Percentiles rank a stretch among this genome's conserved stretches.
Conservation (phyloP, 345 rosid genomes). For the Ceriops tagal region DNA sequence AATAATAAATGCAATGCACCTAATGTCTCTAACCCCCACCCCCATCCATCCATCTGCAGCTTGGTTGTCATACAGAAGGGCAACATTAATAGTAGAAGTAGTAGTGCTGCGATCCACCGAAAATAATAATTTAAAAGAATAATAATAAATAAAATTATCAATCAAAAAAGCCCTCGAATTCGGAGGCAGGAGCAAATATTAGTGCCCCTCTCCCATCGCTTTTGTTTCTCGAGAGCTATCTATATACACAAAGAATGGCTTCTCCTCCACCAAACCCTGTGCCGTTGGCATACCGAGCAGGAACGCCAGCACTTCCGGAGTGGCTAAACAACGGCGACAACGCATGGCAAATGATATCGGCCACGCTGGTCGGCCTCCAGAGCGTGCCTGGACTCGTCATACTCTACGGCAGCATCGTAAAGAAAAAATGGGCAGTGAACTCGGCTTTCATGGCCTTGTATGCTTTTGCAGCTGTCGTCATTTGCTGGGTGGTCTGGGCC, state of each 20-base stretch:
- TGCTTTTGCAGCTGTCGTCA: slow-evolving; percentile 42
- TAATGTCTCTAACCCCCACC: background rate
- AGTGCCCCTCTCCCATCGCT: background rate
- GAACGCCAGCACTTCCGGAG: slow-evolving; percentile 32
- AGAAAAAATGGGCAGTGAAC: slow-evolving; percentile 47
- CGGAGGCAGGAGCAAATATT: too few species aligned
- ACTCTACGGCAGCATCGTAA: slow-evolving; percentile 47
- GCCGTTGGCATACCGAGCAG: slow-evolving; percentile 34
- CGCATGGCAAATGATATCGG: slow-evolving; percentile 49
- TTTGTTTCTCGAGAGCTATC: background rate
- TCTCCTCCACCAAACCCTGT: slow-evolving; percentile 31
- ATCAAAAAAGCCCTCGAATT: too few species aligned
- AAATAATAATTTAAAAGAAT: too few species aligned
- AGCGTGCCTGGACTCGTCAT: slow-evolving; percentile 47
- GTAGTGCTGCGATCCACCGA: background rate
- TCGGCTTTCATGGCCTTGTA: slow-evolving; percentile 55
- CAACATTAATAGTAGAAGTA: background rate
- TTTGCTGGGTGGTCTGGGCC: slow-evolving; percentile 48
- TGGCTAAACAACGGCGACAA: slow-evolving; percentile 55
- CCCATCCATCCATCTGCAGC: background rate
- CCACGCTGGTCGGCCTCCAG: slow-evolving; percentile 46
- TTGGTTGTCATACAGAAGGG: too few species aligned
- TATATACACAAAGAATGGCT: background rate
- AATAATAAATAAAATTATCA: too few species aligned
- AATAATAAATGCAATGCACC: too few species aligned